A percentile compares a stretch with the other conserved stretches of the same genome.
Evolutionary conservation across 306 rosid species (phyloP).

Genomic region (Rosa rugosa): DNA sequence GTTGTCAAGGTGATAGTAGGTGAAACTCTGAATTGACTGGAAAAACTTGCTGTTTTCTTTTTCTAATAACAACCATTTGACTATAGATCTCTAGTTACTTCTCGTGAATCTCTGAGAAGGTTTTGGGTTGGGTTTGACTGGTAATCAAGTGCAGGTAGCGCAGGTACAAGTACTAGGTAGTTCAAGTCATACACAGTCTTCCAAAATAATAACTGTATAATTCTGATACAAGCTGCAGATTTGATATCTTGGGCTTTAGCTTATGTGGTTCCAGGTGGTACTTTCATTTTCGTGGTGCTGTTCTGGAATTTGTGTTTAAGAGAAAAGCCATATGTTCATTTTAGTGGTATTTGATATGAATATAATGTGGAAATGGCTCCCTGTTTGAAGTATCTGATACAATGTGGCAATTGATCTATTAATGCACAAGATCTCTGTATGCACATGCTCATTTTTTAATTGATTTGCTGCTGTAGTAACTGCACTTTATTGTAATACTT

Average conservation of each 20-base stretch:
- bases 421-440: no score
- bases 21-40: conserved; percentile 5
- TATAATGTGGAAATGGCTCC: no score
- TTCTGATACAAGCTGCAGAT: conserved; percentile 8
- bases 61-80: background rate
- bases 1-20: background rate
- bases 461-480: no score
- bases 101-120: background rate
- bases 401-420: no score
- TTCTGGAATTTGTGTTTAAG: background rate
- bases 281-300: background rate
- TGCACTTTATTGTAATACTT: no score
- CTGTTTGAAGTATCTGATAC: no score
- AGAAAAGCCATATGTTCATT: background rate
- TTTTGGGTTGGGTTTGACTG: conserved; percentile 1
- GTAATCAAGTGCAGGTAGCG: background rate
- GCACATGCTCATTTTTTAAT: no score
- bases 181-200: background rate
- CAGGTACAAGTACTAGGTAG: background rate
- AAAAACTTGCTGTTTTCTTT: background rate
- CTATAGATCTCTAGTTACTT: background rate
- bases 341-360: no score
- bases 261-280: conserved; percentile 2
- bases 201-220: background rate
- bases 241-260: conserved; percentile 5